A percentile compares a stretch with the other conserved stretches of the same genome.
These are phyloP conservation scores for Coriaria nepalensis DNA, from an alignment of 306 rosid species.

Conservation along the genomic window DNA sequence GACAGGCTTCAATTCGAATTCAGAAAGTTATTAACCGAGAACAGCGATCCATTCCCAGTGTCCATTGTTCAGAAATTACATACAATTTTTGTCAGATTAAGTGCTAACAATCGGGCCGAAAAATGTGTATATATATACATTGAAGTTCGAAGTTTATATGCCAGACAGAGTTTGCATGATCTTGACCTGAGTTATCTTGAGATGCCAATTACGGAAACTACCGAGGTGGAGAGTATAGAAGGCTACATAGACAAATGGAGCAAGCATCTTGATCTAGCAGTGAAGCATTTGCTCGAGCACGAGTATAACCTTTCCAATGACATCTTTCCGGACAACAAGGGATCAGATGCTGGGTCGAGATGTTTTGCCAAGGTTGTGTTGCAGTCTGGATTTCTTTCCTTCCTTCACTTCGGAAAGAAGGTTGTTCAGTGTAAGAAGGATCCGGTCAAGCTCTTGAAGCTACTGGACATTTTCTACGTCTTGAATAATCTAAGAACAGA, in stretches of 20 bases:
- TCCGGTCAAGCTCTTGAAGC: constrained; percentile 61
- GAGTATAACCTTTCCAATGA: constrained; percentile 38
- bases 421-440: constrained; percentile 40
- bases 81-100: constrained; percentile 36
- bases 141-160: constrained; percentile 42
- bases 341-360: constrained; percentile 23
- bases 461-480: constrained; percentile 51
- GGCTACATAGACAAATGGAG: constrained; percentile 53
- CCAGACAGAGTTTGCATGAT: constrained; percentile 38
- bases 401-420: constrained; percentile 53
- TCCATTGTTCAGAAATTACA: constrained; percentile 33
- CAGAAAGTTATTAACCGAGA: constrained; percentile 32
- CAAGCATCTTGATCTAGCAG: constrained; percentile 40
- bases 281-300: constrained; percentile 32
- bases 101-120: constrained; percentile 35
- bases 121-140: constrained; percentile 38
- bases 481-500: constrained; percentile 43
- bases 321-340: constrained; percentile 35
- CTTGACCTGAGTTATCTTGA: constrained; percentile 63
- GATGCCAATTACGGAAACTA: constrained; percentile 18
- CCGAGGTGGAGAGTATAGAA: constrained; percentile 21
- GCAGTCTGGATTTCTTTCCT: constrained; percentile 44
- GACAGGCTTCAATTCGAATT: constrained; percentile 60
- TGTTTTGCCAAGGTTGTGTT: constrained; percentile 47
- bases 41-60: constrained; percentile 22